Evolutionary conservation across 495 filamentous ascomycete genomes (phyloP).

Genomic region (Penicillium goetzii): DNA sequence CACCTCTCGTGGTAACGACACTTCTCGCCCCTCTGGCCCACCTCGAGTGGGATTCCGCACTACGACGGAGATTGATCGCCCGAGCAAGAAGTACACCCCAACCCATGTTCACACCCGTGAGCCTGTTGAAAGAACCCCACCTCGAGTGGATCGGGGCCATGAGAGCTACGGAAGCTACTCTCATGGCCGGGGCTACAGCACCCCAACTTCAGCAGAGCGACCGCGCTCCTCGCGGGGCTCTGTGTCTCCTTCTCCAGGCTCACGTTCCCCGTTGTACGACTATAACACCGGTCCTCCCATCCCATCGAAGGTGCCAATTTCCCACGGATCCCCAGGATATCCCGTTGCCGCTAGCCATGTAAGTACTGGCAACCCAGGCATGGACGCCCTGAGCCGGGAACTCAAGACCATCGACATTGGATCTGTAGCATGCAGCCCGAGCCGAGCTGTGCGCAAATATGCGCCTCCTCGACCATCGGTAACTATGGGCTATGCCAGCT

Average conservation of each 20-base stretch:
- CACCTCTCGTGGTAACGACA: conserved; percentile 33
- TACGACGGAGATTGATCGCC: conserved; percentile 22
- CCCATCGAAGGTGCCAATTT: conserved; percentile 74
- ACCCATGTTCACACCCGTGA: conserved; percentile 25
- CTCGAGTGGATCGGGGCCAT: conserved; percentile 28
- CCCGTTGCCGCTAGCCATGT: conserved; percentile 36
- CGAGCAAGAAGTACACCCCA: conserved; percentile 24
- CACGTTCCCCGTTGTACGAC: conserved; percentile 42
- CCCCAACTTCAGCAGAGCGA: conserved; percentile 29
- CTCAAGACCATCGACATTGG: conserved; percentile 85
- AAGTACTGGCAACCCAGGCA: conserved; percentile 41
- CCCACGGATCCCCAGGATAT: conserved; percentile 36
- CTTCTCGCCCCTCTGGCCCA: conserved; percentile 17
- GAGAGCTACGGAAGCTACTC: conserved; percentile 30
- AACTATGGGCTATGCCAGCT: conserved; percentile 42
- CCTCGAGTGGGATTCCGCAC: conserved; percentile 34
- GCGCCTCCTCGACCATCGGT: conserved; percentile 29
- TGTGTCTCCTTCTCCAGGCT: conserved; percentile 36
- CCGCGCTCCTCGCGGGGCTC: conserved; percentile 38
- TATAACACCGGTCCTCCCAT: conserved; percentile 61
- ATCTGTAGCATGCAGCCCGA: conserved; percentile 39
- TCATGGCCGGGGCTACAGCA: conserved; percentile 30
- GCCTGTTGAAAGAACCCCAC: conserved; percentile 28
- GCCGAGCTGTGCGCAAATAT: conserved; percentile 36
- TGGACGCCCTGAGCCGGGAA: conserved; percentile 75